These are phyloP conservation scores for Suillus spraguei DNA, from an alignment of 768 basidiomycete genomes.

Conservation along the genomic window DNA sequence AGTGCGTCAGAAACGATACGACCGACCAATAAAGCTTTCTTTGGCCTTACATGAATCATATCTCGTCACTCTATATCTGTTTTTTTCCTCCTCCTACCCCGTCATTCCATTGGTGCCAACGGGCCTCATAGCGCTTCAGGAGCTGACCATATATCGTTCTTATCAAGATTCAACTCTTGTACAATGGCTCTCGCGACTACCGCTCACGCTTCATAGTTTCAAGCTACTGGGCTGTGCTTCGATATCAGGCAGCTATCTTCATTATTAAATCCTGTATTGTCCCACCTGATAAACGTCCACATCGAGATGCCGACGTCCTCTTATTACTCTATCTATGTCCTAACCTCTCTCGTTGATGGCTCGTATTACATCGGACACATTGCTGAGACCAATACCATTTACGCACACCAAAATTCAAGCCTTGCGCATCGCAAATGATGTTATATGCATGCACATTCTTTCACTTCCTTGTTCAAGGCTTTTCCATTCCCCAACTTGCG, in stretches of 20 bases:
- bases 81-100: too few relatives aligned
- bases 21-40: neutral
- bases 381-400: neutral
- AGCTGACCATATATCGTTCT: neutral
- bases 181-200: neutral
- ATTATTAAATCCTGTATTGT: neutral
- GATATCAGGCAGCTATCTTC: neutral
- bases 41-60: neutral
- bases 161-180: neutral
- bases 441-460: too few relatives aligned
- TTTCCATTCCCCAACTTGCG: neutral
- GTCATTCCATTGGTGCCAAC: neutral
- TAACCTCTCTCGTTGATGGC: neutral
- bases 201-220: neutral
- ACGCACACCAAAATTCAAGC: neutral
- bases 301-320: too few relatives aligned
- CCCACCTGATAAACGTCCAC: neutral
- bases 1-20: neutral
- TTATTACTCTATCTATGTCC: neutral
- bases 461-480: neutral
- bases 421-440: rapidly evolving
- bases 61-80: neutral
- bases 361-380: too few relatives aligned
- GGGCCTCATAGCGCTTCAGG: neutral
- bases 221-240: neutral